Percentiles rank a stretch among this genome's conserved stretches.
These are phyloP conservation scores for Penicillium mononematosum DNA, from an alignment of 495 filamentous ascomycete genomes.

Conservation along the genomic window DNA sequence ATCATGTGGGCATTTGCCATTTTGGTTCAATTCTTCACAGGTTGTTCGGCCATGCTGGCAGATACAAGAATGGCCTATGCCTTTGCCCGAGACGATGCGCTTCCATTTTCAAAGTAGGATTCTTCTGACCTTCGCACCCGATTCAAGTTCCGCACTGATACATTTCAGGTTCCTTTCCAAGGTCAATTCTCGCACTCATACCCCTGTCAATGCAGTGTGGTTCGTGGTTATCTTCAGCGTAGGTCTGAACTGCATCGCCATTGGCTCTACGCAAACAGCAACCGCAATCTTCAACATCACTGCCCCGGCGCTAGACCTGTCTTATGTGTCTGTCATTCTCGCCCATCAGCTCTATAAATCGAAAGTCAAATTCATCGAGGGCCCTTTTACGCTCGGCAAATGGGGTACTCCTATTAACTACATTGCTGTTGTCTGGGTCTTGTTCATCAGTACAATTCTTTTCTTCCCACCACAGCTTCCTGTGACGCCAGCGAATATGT, in stretches of 20 bases:
- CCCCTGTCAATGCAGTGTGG: constrained; percentile 70
- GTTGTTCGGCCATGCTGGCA: constrained; percentile 67
- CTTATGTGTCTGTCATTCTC: constrained; percentile 67
- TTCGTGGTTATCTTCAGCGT: constrained; percentile 64
- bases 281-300: constrained; percentile 70
- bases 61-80: constrained; percentile 73
- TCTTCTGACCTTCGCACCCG: neutral
- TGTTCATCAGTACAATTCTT: constrained; percentile 65
- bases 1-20: constrained; percentile 70
- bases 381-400: constrained; percentile 62
- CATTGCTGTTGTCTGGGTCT: constrained; percentile 62
- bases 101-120: constrained; percentile 62
- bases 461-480: constrained; percentile 64
- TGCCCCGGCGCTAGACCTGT: constrained; percentile 66
- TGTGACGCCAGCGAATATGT: constrained; percentile 64
- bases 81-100: constrained; percentile 66
- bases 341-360: constrained; percentile 60
- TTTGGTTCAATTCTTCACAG: constrained; percentile 70
- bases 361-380: constrained; percentile 59
- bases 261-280: constrained; percentile 65
- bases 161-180: constrained; percentile 51
- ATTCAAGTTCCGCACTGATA: constrained; percentile 1
- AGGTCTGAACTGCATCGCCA: constrained; percentile 63
- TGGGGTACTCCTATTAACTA: constrained; percentile 60
- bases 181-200: constrained; percentile 57